Percentiles rank a stretch among this genome's conserved stretches.
These are phyloP conservation scores for Cardamine occulta DNA, from an alignment of 345 rosid genomes.

Conservation along the genomic window DNA sequence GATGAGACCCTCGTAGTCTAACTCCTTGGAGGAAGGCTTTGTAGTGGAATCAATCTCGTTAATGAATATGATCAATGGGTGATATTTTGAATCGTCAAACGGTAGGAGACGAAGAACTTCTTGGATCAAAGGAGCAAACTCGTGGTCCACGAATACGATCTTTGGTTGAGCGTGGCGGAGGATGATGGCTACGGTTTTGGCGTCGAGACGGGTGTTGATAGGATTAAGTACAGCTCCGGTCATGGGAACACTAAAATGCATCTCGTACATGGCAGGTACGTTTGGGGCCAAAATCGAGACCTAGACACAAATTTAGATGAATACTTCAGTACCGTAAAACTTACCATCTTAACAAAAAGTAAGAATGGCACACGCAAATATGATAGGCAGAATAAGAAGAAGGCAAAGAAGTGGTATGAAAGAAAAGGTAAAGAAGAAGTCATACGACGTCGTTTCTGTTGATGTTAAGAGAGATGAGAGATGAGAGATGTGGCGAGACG, in stretches of 20 bases:
- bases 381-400: background rate
- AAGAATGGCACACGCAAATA: background rate
- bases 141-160: constrained; percentile 59
- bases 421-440: constrained; percentile 5
- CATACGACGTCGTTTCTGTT: constrained; percentile 62
- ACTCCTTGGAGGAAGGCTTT: constrained; percentile 8
- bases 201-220: constrained; percentile 73
- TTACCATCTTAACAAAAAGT: background rate
- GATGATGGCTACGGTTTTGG: constrained; percentile 56
- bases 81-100: constrained; percentile 47
- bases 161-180: constrained; percentile 67
- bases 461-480: constrained; percentile 57
- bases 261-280: constrained; percentile 81
- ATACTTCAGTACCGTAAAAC: too few species aligned
- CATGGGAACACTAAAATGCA: constrained; percentile 93
- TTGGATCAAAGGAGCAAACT: constrained; percentile 49
- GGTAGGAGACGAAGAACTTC: constrained; percentile 55
- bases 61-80: constrained; percentile 37
- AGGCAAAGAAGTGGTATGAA: background rate
- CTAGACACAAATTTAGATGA: constrained; percentile 40
- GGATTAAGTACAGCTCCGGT: constrained; percentile 83
- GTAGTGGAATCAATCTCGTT: constrained; percentile 14
- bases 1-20: constrained; percentile 61
- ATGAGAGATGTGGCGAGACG: constrained; percentile 70
- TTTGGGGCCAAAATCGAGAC: constrained; percentile 85